Base-by-base conservation (phyloP, 140 eudicot species). In the Stevia rebaudiana region DNA sequence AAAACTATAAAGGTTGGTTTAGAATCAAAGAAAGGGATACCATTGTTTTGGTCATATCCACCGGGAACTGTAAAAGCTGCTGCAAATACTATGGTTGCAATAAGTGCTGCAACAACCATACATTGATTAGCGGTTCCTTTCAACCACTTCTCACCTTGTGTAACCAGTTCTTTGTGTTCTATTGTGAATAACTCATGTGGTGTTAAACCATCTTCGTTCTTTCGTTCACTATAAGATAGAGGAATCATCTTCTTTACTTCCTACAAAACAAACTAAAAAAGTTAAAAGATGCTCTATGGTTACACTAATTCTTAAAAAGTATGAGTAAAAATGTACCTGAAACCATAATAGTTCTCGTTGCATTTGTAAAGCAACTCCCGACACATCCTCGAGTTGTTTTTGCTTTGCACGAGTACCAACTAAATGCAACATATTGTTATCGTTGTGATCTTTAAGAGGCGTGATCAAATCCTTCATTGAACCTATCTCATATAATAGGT, bases 41-140 rank as follows among this genome's bases (percentile, higher is more conserved):
- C 76, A 3, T 7, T 9, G 5, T 18, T 8, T 15, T 61, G 31
- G 4, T 25, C 18, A 33, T 61, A 61, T 11, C 80, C 80, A 3
- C 80, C 80, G 2, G 80, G 80, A 47, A 69, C 50, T 8, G 67
- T 69, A 3, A 76, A 47, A 13, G 53, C 66, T 4, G 80, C 74
- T n/a, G n/a, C n/a, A n/a, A n/a, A n/a, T n/a, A n/a, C n/a, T n/a
- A n/a, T n/a, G n/a, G n/a, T n/a, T n/a, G 72, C 71, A 10, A 75
- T 53, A 25, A 75, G 80, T 2, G 80, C 31, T 11, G 80, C 70
- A 8, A 61, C 74, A 9, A 75, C 50, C 30, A 33, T 33, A 33
- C 37, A 33, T 33, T 33, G 37, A 33, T 8, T 33, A 33, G 37
- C 37, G 7, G 74, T 67, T 42, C 23, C 71, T 61, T 60, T 75